Base-by-base conservation (phyloP, 1,284 basidiomycete species). In the Rhizoctonia solani region DNA sequence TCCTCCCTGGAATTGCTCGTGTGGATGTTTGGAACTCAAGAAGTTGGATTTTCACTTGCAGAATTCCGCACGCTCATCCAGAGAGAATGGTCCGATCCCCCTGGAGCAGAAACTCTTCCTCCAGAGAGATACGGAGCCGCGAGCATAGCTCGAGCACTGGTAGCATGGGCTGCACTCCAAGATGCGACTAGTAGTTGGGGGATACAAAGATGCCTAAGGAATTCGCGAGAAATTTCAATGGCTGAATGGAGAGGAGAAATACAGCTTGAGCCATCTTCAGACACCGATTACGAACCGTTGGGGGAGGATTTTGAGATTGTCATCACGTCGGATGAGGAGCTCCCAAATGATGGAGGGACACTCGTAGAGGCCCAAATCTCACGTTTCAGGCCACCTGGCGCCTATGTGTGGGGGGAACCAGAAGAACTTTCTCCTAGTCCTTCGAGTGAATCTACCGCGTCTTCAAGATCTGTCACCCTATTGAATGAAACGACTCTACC, bases 161-260 rank as follows among this genome's bases (percentile, higher is more conserved):
- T 89, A 2, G 88, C 86, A 1, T 92, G 89, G 88, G 86, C 86
- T 1, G 85, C 88, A 0, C 77, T 92, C 44, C 89, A 92, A 73
- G 86, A 87, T 41, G 86, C 89, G 42, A 92, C 90, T 1, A 84
- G 87, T 72, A 85, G 89, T 72, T 89, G 87, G 82, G 87, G 89
- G 69, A 89, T 90, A 74, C 80, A 81, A 71, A 78, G 77, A 47
- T 90, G 88, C 87, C 82, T 87, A 66, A 79, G 80, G 71, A 78
- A 83, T 73, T 78, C 90, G 69, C 81, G 79, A 65, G 89, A 91
- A 74, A 83, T 92, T 21, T 80, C 84, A 68, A 82, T 89, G 55
- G 82, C 83, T 25, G 68, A 46, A 9, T 71, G 69, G 70, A 56
- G 44, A 41, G 58, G 41, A 1, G 41, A 56, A 19, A 19, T 27